Evolutionary conservation across 2,329 filamentous ascomycete species (phyloP).

Genomic region (Aspergillus brunneoviolaceus): DNA sequence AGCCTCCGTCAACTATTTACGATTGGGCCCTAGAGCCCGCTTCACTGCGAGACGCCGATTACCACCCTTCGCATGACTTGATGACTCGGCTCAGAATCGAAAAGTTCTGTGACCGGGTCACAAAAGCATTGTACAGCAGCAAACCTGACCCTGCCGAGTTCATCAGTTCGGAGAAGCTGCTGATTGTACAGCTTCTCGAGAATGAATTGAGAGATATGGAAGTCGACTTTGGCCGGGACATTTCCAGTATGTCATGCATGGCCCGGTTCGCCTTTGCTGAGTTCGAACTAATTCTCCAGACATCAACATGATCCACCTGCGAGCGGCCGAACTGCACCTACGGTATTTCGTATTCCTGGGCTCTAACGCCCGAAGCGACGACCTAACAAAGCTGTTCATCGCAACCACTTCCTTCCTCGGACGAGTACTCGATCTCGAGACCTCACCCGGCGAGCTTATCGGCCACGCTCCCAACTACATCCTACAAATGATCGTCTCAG

Average conservation of each 20-base stretch:
- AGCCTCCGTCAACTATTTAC: constrained; percentile 61
- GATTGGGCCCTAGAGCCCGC: constrained; percentile 55
- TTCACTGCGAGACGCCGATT: constrained; percentile 46
- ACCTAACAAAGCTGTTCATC: constrained; percentile 45
- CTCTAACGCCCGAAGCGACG: constrained; percentile 43
- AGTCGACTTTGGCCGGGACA: constrained; percentile 48
- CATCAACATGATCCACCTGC: constrained; percentile 49
- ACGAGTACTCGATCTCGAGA: constrained; percentile 45
- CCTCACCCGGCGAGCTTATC: constrained; percentile 48
- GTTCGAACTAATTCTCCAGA: constrained; percentile 23
- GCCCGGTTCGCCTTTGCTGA: constrained; percentile 7
- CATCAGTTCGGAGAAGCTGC: constrained; percentile 42
- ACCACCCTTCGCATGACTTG: constrained; percentile 51
- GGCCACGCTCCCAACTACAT: constrained; percentile 61
- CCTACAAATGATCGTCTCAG: constrained; percentile 64
- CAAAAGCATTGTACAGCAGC: constrained; percentile 56
- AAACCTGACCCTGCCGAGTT: constrained; percentile 54
- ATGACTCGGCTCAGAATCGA: constrained; percentile 55
- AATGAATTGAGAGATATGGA: constrained; percentile 51
- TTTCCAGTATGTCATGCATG: constrained; percentile 28
- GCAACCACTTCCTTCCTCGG: constrained; percentile 49
- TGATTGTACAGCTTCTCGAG: constrained; percentile 46
- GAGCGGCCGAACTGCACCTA: constrained; percentile 47
- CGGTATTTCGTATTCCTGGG: constrained; percentile 49
- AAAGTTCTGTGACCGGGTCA: constrained; percentile 59